A percentile compares a stretch with the other conserved stretches of the same genome.
Conservation (phyloP, 73 alveolate species). For the Blepharisma japonicum region DNA sequence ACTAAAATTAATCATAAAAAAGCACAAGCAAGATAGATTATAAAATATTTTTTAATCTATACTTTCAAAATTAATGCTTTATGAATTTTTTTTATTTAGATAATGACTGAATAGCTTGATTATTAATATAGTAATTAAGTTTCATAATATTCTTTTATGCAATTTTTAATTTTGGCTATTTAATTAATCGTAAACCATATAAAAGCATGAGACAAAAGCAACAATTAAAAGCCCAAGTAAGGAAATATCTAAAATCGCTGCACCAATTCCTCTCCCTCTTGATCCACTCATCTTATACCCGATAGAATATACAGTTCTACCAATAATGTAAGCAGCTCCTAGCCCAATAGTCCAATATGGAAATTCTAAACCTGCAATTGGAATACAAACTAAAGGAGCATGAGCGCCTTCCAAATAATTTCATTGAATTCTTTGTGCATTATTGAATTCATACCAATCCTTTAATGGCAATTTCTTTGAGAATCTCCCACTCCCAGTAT, state of each 20-base stretch:
- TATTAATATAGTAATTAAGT: too few species aligned
- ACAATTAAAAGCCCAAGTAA: too few species aligned
- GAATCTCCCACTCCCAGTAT: slow-evolving; percentile 39
- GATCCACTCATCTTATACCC: slow-evolving; percentile 34
- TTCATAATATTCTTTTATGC: too few species aligned
- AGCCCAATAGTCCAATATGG: slow-evolving; percentile 23
- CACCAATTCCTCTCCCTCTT: slow-evolving; percentile 38
- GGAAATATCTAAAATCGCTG: neutral
- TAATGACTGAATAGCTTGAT: too few species aligned
- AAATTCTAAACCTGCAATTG: slow-evolving; percentile 37
- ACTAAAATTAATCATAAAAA: too few species aligned
- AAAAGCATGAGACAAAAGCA: too few species aligned
- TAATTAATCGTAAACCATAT: too few species aligned
- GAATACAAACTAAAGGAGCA: slow-evolving; percentile 24
- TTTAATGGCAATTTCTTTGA: slow-evolving; percentile 34
- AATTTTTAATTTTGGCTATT: too few species aligned
- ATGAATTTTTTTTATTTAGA: too few species aligned
- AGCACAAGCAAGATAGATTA: too few species aligned
- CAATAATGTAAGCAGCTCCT: slow-evolving; percentile 21
- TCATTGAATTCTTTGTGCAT: slow-evolving; percentile 37
- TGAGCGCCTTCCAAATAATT: slow-evolving; percentile 33
- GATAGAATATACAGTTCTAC: slow-evolving; percentile 32
- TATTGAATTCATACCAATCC: slow-evolving; percentile 43
- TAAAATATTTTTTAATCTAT: too few species aligned
- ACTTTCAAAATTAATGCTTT: too few species aligned